Evolutionary conservation across 2,329 filamentous ascomycete genomes (phyloP).

Genomic region (Ascochyta clinopodiicola): DNA sequence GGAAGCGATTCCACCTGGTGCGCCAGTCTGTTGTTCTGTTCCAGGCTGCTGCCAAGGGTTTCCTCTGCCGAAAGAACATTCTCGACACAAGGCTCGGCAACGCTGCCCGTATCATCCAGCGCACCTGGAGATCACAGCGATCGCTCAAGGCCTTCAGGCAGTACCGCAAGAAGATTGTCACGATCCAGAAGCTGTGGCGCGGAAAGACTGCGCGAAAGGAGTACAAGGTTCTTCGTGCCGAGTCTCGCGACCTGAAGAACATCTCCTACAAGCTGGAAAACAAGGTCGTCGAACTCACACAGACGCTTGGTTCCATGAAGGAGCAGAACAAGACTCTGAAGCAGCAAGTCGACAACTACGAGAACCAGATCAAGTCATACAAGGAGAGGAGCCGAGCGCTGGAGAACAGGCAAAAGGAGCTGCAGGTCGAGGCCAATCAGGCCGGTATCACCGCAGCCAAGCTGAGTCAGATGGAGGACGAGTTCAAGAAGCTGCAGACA

Average conservation of each 20-base stretch:
- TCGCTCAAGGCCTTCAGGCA: slow-evolving; percentile 83
- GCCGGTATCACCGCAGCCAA: slow-evolving; percentile 93
- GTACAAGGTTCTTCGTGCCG: slow-evolving; percentile 92
- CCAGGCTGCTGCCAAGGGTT: slow-evolving; percentile 90
- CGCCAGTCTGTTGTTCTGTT: slow-evolving; percentile 85
- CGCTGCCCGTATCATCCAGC: slow-evolving; percentile 87
- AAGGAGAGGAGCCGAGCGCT: slow-evolving; percentile 89
- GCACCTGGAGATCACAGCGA: slow-evolving; percentile 82
- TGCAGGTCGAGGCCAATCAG: slow-evolving; percentile 96
- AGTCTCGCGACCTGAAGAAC: slow-evolving; percentile 97
- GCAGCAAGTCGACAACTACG: slow-evolving; percentile 92
- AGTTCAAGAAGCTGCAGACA: slow-evolving; percentile 89
- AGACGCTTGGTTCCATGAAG: slow-evolving; percentile 90
- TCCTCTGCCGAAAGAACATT: slow-evolving; percentile 86
- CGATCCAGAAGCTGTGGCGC: slow-evolving; percentile 93
- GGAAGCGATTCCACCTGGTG: slow-evolving; percentile 78
- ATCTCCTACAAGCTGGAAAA: slow-evolving; percentile 99
- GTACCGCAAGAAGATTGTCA: slow-evolving; percentile 86
- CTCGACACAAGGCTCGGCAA: slow-evolving; percentile 94
- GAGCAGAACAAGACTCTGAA: slow-evolving; percentile 89
- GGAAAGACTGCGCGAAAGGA: slow-evolving; percentile 78
- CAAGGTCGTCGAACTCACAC: slow-evolving; percentile 98
- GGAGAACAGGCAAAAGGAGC: slow-evolving; percentile 87
- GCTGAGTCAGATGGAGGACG: slow-evolving; percentile 88
- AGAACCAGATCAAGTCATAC: slow-evolving; percentile 95